Evolutionary conservation across 495 filamentous ascomycete species (phyloP).

Genomic region (Penicillium odoratum): DNA sequence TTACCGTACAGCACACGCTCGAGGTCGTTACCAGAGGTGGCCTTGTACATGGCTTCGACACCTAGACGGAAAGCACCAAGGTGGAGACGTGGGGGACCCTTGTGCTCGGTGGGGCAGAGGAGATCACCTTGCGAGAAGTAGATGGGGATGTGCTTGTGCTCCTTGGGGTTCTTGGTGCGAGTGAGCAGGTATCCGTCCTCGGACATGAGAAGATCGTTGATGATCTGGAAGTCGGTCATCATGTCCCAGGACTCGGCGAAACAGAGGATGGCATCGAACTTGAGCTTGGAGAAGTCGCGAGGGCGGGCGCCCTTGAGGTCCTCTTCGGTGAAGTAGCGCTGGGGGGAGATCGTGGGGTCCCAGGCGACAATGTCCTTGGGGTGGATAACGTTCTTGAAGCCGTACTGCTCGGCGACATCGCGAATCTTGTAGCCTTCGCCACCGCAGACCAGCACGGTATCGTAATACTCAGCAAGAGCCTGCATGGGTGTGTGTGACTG

Average conservation of each 20-base stretch:
- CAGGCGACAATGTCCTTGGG: slow-evolving; percentile 89
- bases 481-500: slow-evolving; percentile 94
- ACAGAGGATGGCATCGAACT: slow-evolving; percentile 80
- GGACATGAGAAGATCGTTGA: slow-evolving; percentile 74
- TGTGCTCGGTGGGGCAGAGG: slow-evolving; percentile 74
- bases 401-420: slow-evolving; percentile 80
- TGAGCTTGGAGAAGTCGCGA: slow-evolving; percentile 64
- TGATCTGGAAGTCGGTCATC: slow-evolving; percentile 80
- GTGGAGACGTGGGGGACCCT: slow-evolving; percentile 65
- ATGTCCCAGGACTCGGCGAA: slow-evolving; percentile 84
- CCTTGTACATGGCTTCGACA: slow-evolving; percentile 77
- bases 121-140: slow-evolving; percentile 77
- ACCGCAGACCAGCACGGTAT: slow-evolving; percentile 83
- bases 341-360: slow-evolving; percentile 78
- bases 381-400: slow-evolving; percentile 85
- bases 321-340: slow-evolving; percentile 68
- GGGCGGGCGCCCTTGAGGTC: slow-evolving; percentile 66
- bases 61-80: slow-evolving; percentile 75
- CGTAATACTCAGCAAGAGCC: slow-evolving; percentile 78
- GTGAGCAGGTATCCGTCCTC: slow-evolving; percentile 69
- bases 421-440: slow-evolving; percentile 90
- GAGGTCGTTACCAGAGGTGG: slow-evolving; percentile 68
- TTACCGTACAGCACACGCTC: slow-evolving; percentile 86
- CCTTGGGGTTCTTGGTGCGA: slow-evolving; percentile 61
- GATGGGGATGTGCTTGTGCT: slow-evolving; percentile 61